Evolutionary conservation across 163 green algal genomes (phyloP), one percentile per base, ranked within the genome.

Genomic region (Prototheca wickerhamii): DNA sequence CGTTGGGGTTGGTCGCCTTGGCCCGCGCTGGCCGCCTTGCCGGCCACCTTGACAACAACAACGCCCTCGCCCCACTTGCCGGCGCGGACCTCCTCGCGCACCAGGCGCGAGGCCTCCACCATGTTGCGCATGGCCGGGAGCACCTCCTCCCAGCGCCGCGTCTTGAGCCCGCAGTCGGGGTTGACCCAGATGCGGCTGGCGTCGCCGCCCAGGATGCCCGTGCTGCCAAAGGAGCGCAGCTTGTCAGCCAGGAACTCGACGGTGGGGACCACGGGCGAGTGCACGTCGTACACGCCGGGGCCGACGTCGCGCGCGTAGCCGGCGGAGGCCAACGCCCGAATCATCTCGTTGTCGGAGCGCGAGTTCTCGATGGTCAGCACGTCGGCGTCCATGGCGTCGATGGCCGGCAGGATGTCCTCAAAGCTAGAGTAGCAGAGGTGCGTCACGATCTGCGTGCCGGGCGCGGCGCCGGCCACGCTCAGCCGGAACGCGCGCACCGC

Each of bases 331-430:
- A 95, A 80, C 0, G 76, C 81, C 20, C 31, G 31, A 21, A 95
- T 68, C 84, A 95, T 94, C 58, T 86, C 86, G 68, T 94, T 68
- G 46, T 76, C 85, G 30, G 63, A 83, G 52, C 89, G 79, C 26
- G 73, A 86, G 81, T 95, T 96, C 77, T 96, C 89, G 55, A 96
- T 96, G 28, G 89, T 96, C 69, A 96, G 82, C 50, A 96, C 89
- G 65, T 96, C 89, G 18, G 87, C 85, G 61, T 96, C 83, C 78
- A 96, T 85, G 37, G 46, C 69, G 52, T 89, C 77, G 61, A 96
- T 91, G 44, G 89, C 84, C 2, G 52, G 32, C 72, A 95, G 76
- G 75, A 95, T 95, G 76, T 95, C 88, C 8, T 81, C 64, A 57
- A 96, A 96, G 65, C 92, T 79, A 1, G 71, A 87, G 84, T 96